Evolutionary conservation across 1,139 yeast genomes (phyloP), one percentile per base, ranked within the genome.

Genomic region (Pneumocystis jirovecii): DNA sequence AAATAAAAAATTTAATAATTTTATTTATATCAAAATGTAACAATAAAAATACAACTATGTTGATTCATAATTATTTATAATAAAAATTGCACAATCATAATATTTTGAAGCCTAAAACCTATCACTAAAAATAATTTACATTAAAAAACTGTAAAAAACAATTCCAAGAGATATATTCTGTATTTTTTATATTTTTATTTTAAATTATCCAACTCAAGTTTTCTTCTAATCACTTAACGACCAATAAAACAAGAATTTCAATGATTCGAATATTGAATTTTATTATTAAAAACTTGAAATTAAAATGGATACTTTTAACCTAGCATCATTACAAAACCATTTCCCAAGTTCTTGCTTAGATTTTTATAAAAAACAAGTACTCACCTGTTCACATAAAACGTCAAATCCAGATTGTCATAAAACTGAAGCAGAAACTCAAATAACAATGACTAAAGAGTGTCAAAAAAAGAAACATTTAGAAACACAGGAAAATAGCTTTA

Each of bases 401-500:
- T 50, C 17, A 25, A 45, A 45, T 19, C 21, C 15, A 45, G 17
- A 50, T 29, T 25, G 10, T 50, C n/a, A 50, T 50, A 29, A 50
- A 25, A 15, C 34, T 25, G n/a, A 50, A 50, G 21, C 17, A 50
- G 34, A 50, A 50, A 25, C 17, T 50, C n/a, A 50, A 12, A 25
- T 21, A 25, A 15, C 34, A 21, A 50, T 50, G 34, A 25, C 57
- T 12, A 29, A 50, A 29, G 8, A 8, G 3, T 50, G 8, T 50
- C 34, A 50, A 4, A 12, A 50, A 50, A 25, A 12, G 12, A 50
- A 50, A 25, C 19, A 3, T 29, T 50, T 50, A 12, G 1, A 29
- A 25, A 50, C 17, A 21, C 31, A 25, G 25, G 34, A 29, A 50
- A 68, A 68, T 44, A 65, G 76, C 3, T 76, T 76, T 64, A 60